A percentile compares a stretch with the other conserved stretches of the same genome.
phyloP scores from a whole-genome alignment of 192 early-diverging fungal species.

The Dimargaris xerosporica region DNA sequence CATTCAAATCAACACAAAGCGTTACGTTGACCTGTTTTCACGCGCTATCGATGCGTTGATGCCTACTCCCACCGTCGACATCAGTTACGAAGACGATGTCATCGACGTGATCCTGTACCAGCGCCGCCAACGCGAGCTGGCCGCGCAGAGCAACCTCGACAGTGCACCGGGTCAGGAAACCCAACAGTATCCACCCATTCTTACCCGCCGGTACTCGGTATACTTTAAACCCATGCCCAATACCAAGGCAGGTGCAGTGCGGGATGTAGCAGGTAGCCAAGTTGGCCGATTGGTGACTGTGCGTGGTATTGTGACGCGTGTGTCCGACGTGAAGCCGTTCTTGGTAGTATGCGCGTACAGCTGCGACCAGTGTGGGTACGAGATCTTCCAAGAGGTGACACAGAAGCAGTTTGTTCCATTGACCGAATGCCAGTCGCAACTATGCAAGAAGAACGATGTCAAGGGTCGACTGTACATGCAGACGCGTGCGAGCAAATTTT shows the following conservation, averaged over 20 bases:
- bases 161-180: slow-evolving; percentile 10
- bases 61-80: slow-evolving; percentile 31
- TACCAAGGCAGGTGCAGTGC: slow-evolving; percentile 56
- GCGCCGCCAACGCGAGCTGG: slow-evolving; percentile 49
- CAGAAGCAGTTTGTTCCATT: slow-evolving; percentile 60
- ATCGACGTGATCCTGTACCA: slow-evolving; percentile 83
- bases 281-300: slow-evolving; percentile 80
- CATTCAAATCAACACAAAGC: slow-evolving; percentile 73
- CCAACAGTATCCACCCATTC: slow-evolving; percentile 50
- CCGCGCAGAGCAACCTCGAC: slow-evolving; percentile 20
- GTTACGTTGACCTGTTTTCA: slow-evolving; percentile 68
- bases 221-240: slow-evolving; percentile 60
- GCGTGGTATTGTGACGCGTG: slow-evolving; percentile 85
- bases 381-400: slow-evolving; percentile 89
- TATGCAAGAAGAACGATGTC: slow-evolving; percentile 63
- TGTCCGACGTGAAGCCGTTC: slow-evolving; percentile 85
- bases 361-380: slow-evolving; percentile 89
- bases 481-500: slow-evolving; percentile 80
- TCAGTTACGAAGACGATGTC: slow-evolving; percentile 57
- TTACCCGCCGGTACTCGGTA: slow-evolving; percentile 75
- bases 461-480: slow-evolving; percentile 80
- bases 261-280: slow-evolving; percentile 62
- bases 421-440: slow-evolving; percentile 59
- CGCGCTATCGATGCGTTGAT: slow-evolving; percentile 54
- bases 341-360: slow-evolving; percentile 73